Conservation (phyloP, 2,329 filamentous ascomycete species). For the Beauveria sp. region DNA sequence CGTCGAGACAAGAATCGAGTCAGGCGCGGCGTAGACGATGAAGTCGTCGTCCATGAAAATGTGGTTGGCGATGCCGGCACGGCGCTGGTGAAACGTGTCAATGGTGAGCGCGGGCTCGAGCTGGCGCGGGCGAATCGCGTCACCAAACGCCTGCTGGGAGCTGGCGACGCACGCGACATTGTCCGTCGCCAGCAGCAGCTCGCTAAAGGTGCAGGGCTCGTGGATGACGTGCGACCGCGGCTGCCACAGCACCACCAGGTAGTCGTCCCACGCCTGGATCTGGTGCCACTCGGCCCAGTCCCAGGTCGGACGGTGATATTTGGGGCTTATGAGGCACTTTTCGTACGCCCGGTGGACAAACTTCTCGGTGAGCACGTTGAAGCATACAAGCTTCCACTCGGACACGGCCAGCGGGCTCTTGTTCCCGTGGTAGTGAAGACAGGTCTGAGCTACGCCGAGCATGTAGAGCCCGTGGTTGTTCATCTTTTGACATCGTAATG, state of each 20-base stretch:
- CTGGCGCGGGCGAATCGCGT: neutral
- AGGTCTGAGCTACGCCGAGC: neutral
- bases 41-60: conserved; percentile 11
- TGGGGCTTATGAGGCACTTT: conserved; percentile 6
- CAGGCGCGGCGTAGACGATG: conserved; percentile 4
- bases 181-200: conserved; percentile 6
- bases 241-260: conserved; percentile 12
- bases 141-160: neutral
- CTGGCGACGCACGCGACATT: conserved; percentile 2
- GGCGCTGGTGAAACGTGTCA: conserved; percentile 5
- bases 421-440: conserved; percentile 3
- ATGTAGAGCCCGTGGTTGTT: conserved; percentile 9
- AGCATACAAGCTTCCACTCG: conserved; percentile 4
- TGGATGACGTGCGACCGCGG: conserved; percentile 11
- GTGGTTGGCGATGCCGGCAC: neutral
- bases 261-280: conserved; percentile 12
- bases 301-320: conserved; percentile 9
- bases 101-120: conserved; percentile 9
- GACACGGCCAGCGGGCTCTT: conserved; percentile 1
- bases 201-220: conserved; percentile 9
- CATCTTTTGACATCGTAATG: conserved; percentile 9
- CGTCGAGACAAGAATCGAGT: conserved; percentile 1
- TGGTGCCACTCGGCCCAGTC: conserved; percentile 12
- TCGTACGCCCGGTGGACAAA: neutral
- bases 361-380: conserved; percentile 9